Percentiles rank a stretch among this genome's conserved stretches.
Evolutionary conservation across 2,329 filamentous ascomycete species (phyloP).

Genomic region (Lecanicillium sp.): DNA sequence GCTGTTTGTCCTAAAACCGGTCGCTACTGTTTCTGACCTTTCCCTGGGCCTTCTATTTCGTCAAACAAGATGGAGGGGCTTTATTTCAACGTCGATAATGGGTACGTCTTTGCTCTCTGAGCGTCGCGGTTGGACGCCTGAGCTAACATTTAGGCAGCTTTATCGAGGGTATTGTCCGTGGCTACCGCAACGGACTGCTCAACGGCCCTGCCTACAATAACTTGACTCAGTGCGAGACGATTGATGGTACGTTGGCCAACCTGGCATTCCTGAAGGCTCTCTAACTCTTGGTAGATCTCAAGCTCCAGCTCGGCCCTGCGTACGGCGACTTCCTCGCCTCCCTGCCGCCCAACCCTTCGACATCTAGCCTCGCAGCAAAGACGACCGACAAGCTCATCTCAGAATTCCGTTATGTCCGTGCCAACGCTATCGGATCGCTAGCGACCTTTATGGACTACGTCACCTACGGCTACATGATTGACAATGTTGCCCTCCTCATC

Average conservation of each 20-base stretch:
- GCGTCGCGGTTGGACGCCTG: conserved; percentile 11
- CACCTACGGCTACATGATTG: conserved; percentile 99
- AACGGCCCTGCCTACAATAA: conserved; percentile 89
- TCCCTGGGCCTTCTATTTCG: no score
- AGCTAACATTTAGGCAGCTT: conserved; percentile 53
- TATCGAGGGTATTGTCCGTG: conserved; percentile 93
- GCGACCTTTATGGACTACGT: conserved; percentile 97
- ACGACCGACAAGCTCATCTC: conserved; percentile 97
- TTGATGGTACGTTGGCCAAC: conserved; percentile 64
- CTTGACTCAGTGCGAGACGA: conserved; percentile 93
- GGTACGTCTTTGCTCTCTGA: conserved; percentile 45
- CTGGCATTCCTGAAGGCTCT: conserved; percentile 4
- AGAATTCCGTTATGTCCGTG: conserved; percentile 93
- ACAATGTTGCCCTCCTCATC: conserved; percentile 96
- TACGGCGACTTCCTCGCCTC: conserved; percentile 95
- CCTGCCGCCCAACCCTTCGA: conserved; percentile 93
- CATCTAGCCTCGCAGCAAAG: conserved; percentile 86
- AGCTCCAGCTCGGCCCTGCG: conserved; percentile 90
- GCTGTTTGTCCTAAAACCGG: no score
- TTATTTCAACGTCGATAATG: conserved; percentile 90
- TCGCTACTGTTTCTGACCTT: no score
- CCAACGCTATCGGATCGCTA: conserved; percentile 84
- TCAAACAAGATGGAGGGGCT: conserved; percentile 71
- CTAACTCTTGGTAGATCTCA: conserved; percentile 61
- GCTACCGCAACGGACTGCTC: conserved; percentile 90